These are phyloP conservation scores for Claviceps fusiformis DNA, from an alignment of 2,329 filamentous ascomycete species.

Conservation along the genomic window DNA sequence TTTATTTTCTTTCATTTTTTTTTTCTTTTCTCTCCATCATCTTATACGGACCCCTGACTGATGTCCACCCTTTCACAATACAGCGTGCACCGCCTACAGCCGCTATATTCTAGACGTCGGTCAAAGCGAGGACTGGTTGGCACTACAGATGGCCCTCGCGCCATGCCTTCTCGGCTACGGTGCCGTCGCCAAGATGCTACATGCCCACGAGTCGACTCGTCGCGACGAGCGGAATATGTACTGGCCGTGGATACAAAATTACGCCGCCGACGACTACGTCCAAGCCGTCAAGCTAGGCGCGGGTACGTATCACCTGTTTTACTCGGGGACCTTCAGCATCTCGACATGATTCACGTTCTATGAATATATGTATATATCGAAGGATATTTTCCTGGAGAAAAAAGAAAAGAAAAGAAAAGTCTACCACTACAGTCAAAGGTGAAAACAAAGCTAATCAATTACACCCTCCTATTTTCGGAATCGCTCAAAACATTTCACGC, in stretches of 20 bases:
- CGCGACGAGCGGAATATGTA: slow-evolving; percentile 54
- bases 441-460: neutral
- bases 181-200: slow-evolving; percentile 59
- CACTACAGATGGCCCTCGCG: slow-evolving; percentile 69
- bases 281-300: slow-evolving; percentile 57
- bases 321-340: neutral
- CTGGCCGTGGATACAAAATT: slow-evolving; percentile 86
- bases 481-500: neutral
- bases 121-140: slow-evolving; percentile 76
- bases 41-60: neutral
- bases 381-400: neutral
- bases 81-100: slow-evolving; percentile 70
- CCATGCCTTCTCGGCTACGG: slow-evolving; percentile 88
- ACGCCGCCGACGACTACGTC: slow-evolving; percentile 66
- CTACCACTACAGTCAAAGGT: neutral
- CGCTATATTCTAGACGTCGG: slow-evolving; percentile 82
- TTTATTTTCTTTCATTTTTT: neutral
- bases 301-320: slow-evolving; percentile 32
- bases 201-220: slow-evolving; percentile 45
- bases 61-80: neutral
- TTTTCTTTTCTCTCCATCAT: neutral
- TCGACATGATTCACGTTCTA: neutral
- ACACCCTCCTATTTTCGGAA: neutral
- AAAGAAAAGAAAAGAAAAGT: neutral
- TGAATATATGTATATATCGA: neutral